Base-by-base conservation (phyloP, 2,329 filamentous ascomycete genomes). In the Triangularia setosa region DNA sequence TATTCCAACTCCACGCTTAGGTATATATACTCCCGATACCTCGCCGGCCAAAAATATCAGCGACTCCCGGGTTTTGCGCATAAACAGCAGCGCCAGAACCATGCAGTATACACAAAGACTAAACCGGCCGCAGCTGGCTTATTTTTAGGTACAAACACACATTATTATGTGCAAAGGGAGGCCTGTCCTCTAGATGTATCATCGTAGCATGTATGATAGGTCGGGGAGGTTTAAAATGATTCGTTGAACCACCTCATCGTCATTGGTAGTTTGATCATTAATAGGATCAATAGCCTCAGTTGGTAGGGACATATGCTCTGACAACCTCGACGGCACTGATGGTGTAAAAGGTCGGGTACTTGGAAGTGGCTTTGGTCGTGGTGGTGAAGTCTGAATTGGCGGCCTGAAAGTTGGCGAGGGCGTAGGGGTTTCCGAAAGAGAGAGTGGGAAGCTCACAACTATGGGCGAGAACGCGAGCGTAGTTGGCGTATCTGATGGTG, bases 171-270 rank as follows among this genome's bases (percentile, higher is more conserved):
- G 30, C 21, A 18, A 59, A 24, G n/a, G 21, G 52, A 52, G n/a
- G 6, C 11, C 33, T n/a, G n/a, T 21, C n/a, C 8, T 48, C 11
- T 4, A 5, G 1, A 16, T 33, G 44, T 8, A 44, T 69, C 69
- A 76, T 55, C 69, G 67, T 9, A 74, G 62, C 75, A 77, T 77
- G 60, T 77, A 77, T 1, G 75, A 74, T 18, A 77, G 65, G 60
- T 77, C 71, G 0, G 76, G 75, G 1, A 77, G 67, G 9, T 66
- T 66, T 2, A 57, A 58, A 2, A 76, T 52, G 18, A 77, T 72
- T 1, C 40, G 64, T 5, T 64, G 60, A 1, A 69, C 71, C 4
- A 27, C 44, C 7, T 71, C 66, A 24, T 69, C 67, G 3, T 63
- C 61, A 14, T 64, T 55, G 56, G 24, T 53, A 8, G 2, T 24